These are phyloP conservation scores for Vitis vinifera DNA, from an alignment of 164 flowering plant species.

Conservation along the genomic window ASM3070453v1 NC_081805.1:1413001-1413500, in stretches of 20 bases:
- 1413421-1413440: conserved; percentile 28
- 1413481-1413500: too few relatives aligned
- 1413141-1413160: conserved; percentile 49
- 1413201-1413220: conserved; percentile 94
- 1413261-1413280: conserved; percentile 87
- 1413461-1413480: not conserved
- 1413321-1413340: conserved; percentile 11
- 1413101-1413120: not conserved
- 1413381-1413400: conserved; percentile 79
- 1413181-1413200: conserved; percentile 98
- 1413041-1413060: not conserved
- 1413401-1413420: conserved; percentile 94
- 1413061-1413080: not conserved
- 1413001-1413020: not conserved
- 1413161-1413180: conserved; percentile 98
- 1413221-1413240: conserved; percentile 97
- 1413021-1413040: not conserved
- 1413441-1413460: too few relatives aligned
- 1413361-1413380: conserved; percentile 59
- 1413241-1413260: conserved; percentile 93
- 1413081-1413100: not conserved
- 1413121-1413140: not conserved
- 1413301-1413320: conserved; percentile 35
- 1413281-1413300: conserved; percentile 86
- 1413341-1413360: not conserved